These are phyloP conservation scores for Cryphonectria parasitica DNA, from an alignment of 2,329 filamentous ascomycete species.

Conservation along the genomic window DNA sequence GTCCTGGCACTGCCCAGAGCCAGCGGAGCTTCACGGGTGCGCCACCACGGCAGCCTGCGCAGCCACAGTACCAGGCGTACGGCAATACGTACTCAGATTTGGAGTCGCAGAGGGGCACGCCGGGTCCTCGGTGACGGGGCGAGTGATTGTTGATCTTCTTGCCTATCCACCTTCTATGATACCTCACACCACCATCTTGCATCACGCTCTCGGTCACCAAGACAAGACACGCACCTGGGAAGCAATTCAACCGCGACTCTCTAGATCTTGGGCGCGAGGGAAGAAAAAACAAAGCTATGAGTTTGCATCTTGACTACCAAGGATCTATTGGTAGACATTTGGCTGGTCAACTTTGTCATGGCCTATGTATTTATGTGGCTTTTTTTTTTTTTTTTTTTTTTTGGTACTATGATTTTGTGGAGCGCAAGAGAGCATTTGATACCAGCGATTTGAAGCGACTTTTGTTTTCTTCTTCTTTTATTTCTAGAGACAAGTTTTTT, in stretches of 20 bases:
- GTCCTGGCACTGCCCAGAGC: conserved; percentile 28
- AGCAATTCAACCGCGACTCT: background rate
- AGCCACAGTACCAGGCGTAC: conserved; percentile 13
- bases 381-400: conserved; percentile 10
- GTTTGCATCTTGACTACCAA: background rate
- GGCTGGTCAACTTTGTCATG: background rate
- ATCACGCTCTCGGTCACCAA: conserved; percentile 18
- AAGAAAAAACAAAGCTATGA: background rate
- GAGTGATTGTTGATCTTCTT: background rate
- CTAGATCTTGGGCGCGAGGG: background rate
- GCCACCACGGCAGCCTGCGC: conserved; percentile 11
- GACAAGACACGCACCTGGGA: conserved; percentile 14
- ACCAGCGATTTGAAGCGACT: conserved; percentile 13
- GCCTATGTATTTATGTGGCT: conserved; percentile 19
- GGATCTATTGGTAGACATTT: background rate
- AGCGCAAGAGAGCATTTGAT: conserved; percentile 5
- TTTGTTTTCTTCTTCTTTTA: background rate
- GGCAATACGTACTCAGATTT: conserved; percentile 17
- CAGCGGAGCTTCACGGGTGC: conserved; percentile 21
- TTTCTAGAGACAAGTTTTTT: background rate
- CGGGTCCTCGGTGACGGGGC: conserved; percentile 25
- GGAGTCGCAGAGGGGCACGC: conserved; percentile 25
- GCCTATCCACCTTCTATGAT: conserved; percentile 20
- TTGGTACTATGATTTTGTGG: conserved; percentile 8
- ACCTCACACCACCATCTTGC: conserved; percentile 19